phyloP scores from a whole-genome alignment of 2,329 filamentous ascomycete genomes.

The Fusarium sp. region DNA sequence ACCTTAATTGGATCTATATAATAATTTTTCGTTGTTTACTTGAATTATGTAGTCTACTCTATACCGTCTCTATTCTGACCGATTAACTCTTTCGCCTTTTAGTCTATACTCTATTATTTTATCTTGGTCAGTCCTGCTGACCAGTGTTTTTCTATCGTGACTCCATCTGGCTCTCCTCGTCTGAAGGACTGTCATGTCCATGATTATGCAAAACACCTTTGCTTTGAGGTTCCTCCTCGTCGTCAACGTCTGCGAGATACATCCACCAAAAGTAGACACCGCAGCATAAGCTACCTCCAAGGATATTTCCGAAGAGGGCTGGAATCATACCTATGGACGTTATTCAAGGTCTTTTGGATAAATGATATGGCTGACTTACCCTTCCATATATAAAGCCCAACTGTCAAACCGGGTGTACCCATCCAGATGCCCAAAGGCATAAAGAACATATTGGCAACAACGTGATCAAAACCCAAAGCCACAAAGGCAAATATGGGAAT shows the following conservation, averaged over 20 bases:
- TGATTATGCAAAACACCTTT: constrained; percentile 4
- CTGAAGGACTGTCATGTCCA: constrained; percentile 1
- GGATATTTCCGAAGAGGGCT: constrained; percentile 60
- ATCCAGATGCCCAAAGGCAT: constrained; percentile 61
- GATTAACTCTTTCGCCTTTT: not conserved
- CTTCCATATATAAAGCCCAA: constrained; percentile 65
- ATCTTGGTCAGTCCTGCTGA: not conserved
- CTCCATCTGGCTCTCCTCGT: constrained; percentile 30
- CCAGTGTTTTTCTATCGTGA: not conserved
- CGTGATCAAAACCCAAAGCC: constrained; percentile 61
- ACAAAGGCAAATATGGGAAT: constrained; percentile 64
- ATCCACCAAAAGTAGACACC: constrained; percentile 49
- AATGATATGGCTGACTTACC: constrained; percentile 29
- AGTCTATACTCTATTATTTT: not conserved
- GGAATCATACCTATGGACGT: constrained; percentile 53
- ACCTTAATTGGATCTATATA: too few relatives aligned
- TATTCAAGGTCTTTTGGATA: not conserved
- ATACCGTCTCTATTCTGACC: fast-evolving
- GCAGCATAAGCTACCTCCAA: constrained; percentile 62
- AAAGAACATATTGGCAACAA: constrained; percentile 66
- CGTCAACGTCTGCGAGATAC: constrained; percentile 17
- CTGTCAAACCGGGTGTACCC: constrained; percentile 52
- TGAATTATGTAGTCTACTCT: not conserved
- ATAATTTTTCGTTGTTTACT: too few relatives aligned
- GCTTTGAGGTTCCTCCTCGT: not conserved